Percentiles rank a stretch among this genome's conserved stretches.
Evolutionary conservation across 768 basidiomycete species (phyloP).

Genomic region (Trametes elegans): DNA sequence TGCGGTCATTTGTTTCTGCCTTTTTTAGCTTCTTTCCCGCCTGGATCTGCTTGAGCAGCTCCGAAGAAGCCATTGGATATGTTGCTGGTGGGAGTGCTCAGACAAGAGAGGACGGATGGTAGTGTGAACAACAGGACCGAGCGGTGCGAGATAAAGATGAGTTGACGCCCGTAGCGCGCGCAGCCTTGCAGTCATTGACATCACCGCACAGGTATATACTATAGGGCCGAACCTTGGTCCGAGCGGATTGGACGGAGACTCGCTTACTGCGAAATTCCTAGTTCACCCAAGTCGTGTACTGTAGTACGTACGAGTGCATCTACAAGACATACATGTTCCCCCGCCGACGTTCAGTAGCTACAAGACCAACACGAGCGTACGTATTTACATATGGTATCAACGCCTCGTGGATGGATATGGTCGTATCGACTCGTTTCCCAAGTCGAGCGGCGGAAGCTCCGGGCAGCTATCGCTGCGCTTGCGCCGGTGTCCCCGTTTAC

Average conservation of each 20-base stretch:
- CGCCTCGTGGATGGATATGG: neutral
- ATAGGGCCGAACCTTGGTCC: too few relatives aligned
- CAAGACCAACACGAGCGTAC: neutral
- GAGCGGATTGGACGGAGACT: too few relatives aligned
- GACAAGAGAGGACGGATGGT: neutral
- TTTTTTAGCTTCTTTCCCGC: constrained; percentile 82
- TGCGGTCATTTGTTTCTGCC: constrained; percentile 78
- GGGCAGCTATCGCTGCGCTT: constrained; percentile 17
- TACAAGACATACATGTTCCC: too few relatives aligned
- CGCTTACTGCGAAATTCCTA: too few relatives aligned
- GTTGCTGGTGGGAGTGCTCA: neutral
- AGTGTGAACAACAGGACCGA: neutral
- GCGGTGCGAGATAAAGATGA: neutral
- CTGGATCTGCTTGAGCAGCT: constrained; percentile 79
- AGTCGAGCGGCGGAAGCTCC: constrained; percentile 15
- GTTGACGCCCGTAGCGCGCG: neutral
- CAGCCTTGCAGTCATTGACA: neutral
- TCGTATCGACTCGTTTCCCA: neutral
- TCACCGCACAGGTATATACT: neutral
- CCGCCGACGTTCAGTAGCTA: neutral
- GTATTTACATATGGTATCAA: neutral
- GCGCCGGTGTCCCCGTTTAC: neutral
- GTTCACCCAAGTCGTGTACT: too few relatives aligned
- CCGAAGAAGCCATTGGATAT: constrained; percentile 63
- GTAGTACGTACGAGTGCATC: too few relatives aligned